Evolutionary conservation across 306 rosid genomes (phyloP), one percentile per base, ranked within the genome.

Genomic region (Casuarina cunninghamiana): DNA sequence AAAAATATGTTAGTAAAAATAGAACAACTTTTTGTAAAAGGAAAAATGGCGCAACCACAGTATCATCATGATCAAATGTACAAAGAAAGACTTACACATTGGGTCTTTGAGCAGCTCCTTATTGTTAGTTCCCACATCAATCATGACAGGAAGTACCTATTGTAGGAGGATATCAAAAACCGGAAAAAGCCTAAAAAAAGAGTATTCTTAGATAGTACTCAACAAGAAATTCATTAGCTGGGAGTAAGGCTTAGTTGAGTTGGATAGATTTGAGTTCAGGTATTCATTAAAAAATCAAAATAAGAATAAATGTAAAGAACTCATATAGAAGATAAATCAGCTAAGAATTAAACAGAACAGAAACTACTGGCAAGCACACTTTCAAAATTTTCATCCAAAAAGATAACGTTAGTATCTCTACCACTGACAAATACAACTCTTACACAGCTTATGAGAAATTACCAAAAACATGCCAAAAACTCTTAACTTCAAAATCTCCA

Each of bases 81-180:
- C 35, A 49, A 75, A 79, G 66, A 67, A 79, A 77, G 32, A 81
- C 99, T 84, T 87, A 96, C 99, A 96, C 70, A 96, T 42, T 43
- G 93, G 94, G 75, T 96, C 97, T 62, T 93, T 77, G 17, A 93
- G 88, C 77, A 96, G 78, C 88, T 85, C 86, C 82, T 91, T 91
- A 78, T 93, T 96, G 90, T 96, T 91, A 82, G 97, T 96, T 75
- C 99, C 99, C 68, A 93, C 93, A 72, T 96, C 99, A 91, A 96
- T 91, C 99, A 96, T 96, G 68, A 96, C 96, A 68, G 99, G 98
- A 79, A 96, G 99, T 73, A 96, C 99, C 99, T 96, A 76, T 45
- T 12, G 39, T 39, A 77, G 43, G 62, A 63, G 50, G 66, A 67
- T 4, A 3, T 41, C 11, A 54, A 63, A 62, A 15, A 41, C 17